Conservation (phyloP, 2,329 filamentous ascomycete genomes). For the Ilyonectria destructans region DNA sequence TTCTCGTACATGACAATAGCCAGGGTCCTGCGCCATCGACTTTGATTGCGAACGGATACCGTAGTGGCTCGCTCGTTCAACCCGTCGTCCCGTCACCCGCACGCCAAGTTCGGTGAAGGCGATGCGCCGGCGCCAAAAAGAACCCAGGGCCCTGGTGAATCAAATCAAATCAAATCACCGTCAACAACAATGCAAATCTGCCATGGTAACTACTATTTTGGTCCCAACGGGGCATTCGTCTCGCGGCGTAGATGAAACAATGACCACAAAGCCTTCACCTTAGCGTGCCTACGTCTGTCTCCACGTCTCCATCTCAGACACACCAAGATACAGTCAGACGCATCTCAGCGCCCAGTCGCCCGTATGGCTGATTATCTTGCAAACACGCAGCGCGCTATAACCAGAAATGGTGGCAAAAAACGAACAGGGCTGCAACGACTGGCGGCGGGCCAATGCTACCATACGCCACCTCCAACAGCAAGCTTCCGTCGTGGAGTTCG, state of each 20-base stretch:
- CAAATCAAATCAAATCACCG: constrained; percentile 42
- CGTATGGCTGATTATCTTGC: constrained; percentile 28
- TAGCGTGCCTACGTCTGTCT: constrained; percentile 29
- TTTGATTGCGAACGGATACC: constrained; percentile 17
- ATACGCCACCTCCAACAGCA: constrained; percentile 20
- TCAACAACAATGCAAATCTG: constrained; percentile 37
- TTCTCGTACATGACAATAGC: constrained; percentile 10
- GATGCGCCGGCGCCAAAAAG: constrained; percentile 41
- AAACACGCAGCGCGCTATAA: constrained; percentile 33
- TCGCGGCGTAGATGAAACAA: constrained; percentile 47
- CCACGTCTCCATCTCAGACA: constrained; percentile 16
- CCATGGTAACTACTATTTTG: constrained; percentile 37
- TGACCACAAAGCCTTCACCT: constrained; percentile 38
- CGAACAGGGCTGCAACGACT: constrained; percentile 28
- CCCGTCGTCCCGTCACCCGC: constrained; percentile 40
- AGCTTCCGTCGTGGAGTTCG: constrained; percentile 27
- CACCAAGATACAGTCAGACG: constrained; percentile 30
- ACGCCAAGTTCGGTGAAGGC: constrained; percentile 46
- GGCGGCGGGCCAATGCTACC: constrained; percentile 24
- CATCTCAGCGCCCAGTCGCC: constrained; percentile 33
- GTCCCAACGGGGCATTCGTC: constrained; percentile 38
- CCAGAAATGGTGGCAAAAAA: constrained; percentile 36
- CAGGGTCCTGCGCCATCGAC: constrained; percentile 1
- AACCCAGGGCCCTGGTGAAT: constrained; percentile 38
- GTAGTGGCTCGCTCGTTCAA: constrained; percentile 33